These are phyloP conservation scores for Paecilomyces variotii DNA, from an alignment of 2,329 filamentous ascomycete species.

Conservation along the genomic window DNA sequence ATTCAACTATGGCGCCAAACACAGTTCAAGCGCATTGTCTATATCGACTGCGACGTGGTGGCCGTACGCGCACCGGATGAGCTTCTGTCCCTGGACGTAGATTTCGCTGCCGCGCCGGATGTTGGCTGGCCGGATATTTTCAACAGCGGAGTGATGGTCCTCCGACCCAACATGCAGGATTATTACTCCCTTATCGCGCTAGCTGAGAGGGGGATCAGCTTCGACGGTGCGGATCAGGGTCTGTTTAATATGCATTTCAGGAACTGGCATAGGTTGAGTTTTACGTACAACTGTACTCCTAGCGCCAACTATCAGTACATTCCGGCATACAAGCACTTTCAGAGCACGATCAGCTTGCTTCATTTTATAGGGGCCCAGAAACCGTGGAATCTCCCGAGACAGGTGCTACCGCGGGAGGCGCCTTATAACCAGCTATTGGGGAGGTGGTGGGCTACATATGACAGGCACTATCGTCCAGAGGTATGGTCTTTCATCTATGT, in stretches of 20 bases:
- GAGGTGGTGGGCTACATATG: conserved; percentile 92
- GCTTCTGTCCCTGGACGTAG: conserved; percentile 61
- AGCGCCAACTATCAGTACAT: conserved; percentile 96
- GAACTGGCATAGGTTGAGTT: conserved; percentile 80
- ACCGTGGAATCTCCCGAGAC: conserved; percentile 65
- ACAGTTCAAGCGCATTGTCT: conserved; percentile 87
- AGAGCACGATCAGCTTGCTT: conserved; percentile 78
- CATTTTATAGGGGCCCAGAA: conserved; percentile 93
- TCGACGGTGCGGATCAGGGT: conserved; percentile 95
- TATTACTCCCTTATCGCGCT: conserved; percentile 79
- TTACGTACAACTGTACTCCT: conserved; percentile 95
- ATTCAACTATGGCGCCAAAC: conserved; percentile 87
- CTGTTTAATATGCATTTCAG: conserved; percentile 90
- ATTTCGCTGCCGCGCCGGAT: conserved; percentile 73
- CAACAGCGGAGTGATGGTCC: conserved; percentile 94
- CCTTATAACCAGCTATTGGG: conserved; percentile 73
- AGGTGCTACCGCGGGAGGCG: conserved; percentile 25
- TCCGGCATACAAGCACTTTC: conserved; percentile 88
- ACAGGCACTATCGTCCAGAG: conserved; percentile 63
- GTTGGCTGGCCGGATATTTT: conserved; percentile 98
- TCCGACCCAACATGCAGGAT: conserved; percentile 77
- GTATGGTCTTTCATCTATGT: conserved; percentile 7
- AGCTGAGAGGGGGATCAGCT: conserved; percentile 80
- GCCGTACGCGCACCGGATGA: conserved; percentile 85
- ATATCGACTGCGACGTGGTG: conserved; percentile 91